A percentile compares a stretch with the other conserved stretches of the same genome.
These are phyloP conservation scores for Oryza coarctata DNA, from an alignment of 176 grass and related monocot genomes.

Conservation along the genomic window DNA sequence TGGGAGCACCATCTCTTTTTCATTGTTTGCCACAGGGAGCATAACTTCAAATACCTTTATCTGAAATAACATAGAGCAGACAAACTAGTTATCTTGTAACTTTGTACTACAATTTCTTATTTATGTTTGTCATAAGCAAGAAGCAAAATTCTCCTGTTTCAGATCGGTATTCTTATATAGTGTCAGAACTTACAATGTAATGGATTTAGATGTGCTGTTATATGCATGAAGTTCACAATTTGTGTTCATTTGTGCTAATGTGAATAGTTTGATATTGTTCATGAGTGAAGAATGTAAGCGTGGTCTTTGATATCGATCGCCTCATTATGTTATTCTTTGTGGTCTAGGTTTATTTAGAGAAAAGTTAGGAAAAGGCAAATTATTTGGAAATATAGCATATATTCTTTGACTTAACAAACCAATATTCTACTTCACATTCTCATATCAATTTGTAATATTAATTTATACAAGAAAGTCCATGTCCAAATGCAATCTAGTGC, in stretches of 20 bases:
- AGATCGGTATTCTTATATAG: not conserved
- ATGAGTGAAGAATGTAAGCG: not conserved
- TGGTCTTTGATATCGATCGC: not conserved
- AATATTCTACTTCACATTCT: not conserved
- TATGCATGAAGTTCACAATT: not conserved
- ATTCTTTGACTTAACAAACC: constrained; percentile 3
- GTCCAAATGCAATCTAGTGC: not conserved
- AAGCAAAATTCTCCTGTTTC: not conserved
- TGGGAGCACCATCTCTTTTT: not conserved
- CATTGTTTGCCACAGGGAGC: not conserved
- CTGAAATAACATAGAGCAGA: not conserved
- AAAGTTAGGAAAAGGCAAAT: not conserved
- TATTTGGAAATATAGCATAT: not conserved
- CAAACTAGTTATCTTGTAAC: not conserved
- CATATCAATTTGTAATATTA: not conserved
- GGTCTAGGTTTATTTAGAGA: not conserved
- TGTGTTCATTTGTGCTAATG: not conserved
- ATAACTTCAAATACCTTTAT: not conserved
- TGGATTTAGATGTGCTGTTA: constrained; percentile 3
- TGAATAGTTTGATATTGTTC: not conserved
- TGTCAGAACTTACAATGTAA: not conserved
- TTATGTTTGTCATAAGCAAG: not conserved
- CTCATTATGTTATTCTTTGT: not conserved
- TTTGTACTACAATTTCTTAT: not conserved
- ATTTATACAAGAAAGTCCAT: not conserved